Evolutionary conservation across 805 yeast genomes (phyloP), one percentile per base, ranked within the genome.

Genomic region (Barnettozyma populi): DNA sequence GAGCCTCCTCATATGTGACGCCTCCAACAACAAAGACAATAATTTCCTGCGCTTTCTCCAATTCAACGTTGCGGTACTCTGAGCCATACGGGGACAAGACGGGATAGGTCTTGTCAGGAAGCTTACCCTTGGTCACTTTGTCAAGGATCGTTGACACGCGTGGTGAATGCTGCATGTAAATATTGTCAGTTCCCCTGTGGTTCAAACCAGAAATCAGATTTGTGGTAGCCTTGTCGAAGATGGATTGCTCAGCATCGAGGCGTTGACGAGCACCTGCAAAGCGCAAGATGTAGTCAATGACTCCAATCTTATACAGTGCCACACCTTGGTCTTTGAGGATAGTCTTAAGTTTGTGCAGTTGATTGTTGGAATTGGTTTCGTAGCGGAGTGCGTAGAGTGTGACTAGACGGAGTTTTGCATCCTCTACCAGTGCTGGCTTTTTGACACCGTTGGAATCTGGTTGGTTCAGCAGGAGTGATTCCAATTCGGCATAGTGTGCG

Each of bases 111-210:
- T 61, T 63, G 27, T 55, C 62, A 6, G 63, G 47, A 7, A 70
- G 51, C 47, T 66, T 65, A 20, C 69, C 70, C 38, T 68, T 63
- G 1, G 67, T 66, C 13, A 68, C 51, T 29, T 64, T 69, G 10
- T 65, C 61, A 39, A 70, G 43, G 4, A 70, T 54, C 18, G 52
- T 52, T 8, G 79, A 81, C 42, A 94, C 66, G 47, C 87, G 72
- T 7, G 99, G 96, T 39, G 79, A 72, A 60, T 90, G 95, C 68
- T 94, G 99, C 84, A 95, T 90, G 68, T 82, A 94, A 5, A 92
- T 79, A 59, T 86, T 86, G 47, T 82, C 84, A 3, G 76, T 70
- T 50, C 64, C 68, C 45, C 67, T 66, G 3, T 61, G 60, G 38
- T 64, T 61, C 53, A 69, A 61, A 1, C 74, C 73, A 42, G 68